Base-by-base conservation (phyloP, 1,284 basidiomycete genomes). In the Cystobasidiaceae sp. region DNA sequence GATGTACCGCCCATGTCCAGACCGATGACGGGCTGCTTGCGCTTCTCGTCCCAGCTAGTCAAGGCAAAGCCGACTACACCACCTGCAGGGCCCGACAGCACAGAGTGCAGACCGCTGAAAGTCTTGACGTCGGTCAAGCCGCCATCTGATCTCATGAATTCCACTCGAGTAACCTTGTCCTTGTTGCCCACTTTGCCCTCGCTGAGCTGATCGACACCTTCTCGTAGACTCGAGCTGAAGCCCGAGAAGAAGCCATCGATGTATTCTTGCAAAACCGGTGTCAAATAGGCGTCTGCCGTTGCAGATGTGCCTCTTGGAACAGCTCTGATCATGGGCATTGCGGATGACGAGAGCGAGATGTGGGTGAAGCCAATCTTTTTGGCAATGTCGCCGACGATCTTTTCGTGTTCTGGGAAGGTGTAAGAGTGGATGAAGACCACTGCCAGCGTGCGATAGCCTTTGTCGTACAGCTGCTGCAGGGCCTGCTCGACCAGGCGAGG, bases 261-360 rank as follows among this genome's bases (percentile, higher is more conserved):
- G 61, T 76, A 76, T 6, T 73, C 69, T 52, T 66, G 80, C 34
- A 97, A 78, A 50, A 96, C 88, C 0, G 93, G 94, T 0, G 93
- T 97, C 30, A 97, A 84, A 76, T 98, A 98, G 1, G 94, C 96
- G 72, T 98, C 94, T 0, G 93, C 94, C 0, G 92, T 96, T 0
- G 90, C 86, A 0, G 90, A 93, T 3, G 89, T 86, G 0, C 92
- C 94, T 4, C 94, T 86, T 0, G 92, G 88, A 3, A 97, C 90
- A 82, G 96, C 88, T 64, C 75, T 74, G 71, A 79, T 76, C 73
- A 75, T 75, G 2, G 94, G 89, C 60, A 93, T 84, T 7, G 97
- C 82, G 69, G 87, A 84, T 1, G 89, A 87, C 0, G 91, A 94
- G 70, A 91, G 84, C 4, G 91, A 94, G 70, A 97, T 84, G 64